Evolutionary conservation across 2,329 filamentous ascomycete genomes (phyloP).

Genomic region (Beauveria rudraprayagi): DNA sequence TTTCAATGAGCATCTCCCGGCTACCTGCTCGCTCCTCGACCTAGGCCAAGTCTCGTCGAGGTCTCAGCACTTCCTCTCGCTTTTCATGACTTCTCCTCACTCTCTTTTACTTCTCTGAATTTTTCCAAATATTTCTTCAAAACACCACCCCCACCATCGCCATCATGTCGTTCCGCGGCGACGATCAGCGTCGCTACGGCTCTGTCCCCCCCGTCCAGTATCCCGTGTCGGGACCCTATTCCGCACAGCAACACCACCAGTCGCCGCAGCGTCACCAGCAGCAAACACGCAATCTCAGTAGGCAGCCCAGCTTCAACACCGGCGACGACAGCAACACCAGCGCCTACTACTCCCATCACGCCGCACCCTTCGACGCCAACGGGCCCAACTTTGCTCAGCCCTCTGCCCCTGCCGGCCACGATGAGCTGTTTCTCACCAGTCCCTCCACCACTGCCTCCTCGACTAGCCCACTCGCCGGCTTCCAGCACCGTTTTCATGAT

Average conservation of each 20-base stretch:
- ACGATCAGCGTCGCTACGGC: constrained; percentile 56
- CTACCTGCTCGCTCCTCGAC: not conserved
- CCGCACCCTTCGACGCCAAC: constrained; percentile 18
- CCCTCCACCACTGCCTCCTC: constrained; percentile 26
- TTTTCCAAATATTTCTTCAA: not conserved
- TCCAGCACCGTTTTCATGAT: constrained; percentile 44
- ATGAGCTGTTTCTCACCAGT: constrained; percentile 58
- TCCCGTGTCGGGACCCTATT: constrained; percentile 36
- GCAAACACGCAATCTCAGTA: constrained; percentile 30
- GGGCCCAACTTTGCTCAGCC: constrained; percentile 14
- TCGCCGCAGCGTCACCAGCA: constrained; percentile 17
- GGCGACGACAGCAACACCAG: constrained; percentile 54
- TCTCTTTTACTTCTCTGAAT: not conserved
- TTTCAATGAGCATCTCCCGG: not conserved
- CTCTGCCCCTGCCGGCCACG: constrained; percentile 27
- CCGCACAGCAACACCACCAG: constrained; percentile 18
- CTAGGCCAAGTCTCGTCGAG: not conserved
- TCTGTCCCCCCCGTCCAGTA: constrained; percentile 60
- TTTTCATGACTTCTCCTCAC: not conserved
- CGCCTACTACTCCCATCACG: constrained; percentile 37
- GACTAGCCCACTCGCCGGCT: constrained; percentile 36
- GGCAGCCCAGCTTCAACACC: constrained; percentile 65
- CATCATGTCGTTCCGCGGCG: constrained; percentile 56
- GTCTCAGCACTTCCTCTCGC: not conserved
- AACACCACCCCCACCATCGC: not conserved